A percentile compares a stretch with the other conserved stretches of the same genome.
Evolutionary conservation across 345 rosid species (phyloP).

Genomic region (Pelargonium nanum): DNA sequence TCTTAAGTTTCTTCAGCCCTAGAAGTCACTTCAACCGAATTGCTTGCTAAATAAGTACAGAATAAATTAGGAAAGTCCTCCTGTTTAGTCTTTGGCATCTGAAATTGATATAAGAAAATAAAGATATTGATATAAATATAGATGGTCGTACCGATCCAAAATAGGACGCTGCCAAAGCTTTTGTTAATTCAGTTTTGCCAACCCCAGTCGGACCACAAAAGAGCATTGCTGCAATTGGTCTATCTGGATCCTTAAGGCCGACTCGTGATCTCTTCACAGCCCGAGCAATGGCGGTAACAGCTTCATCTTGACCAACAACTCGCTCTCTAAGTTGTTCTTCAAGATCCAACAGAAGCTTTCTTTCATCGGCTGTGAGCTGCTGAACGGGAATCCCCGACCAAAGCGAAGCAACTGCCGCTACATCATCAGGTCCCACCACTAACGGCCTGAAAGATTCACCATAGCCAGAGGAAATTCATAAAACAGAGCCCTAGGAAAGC

Average conservation of each 20-base stretch:
- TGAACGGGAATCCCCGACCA: conserved; percentile 99
- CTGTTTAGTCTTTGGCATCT: too few relatives aligned
- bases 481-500: neutral
- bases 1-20: too few relatives aligned
- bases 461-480: too few relatives aligned
- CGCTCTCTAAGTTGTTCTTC: conserved; percentile 68
- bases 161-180: conserved; percentile 75
- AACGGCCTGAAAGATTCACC: conserved; percentile 37
- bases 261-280: conserved; percentile 93
- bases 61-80: too few relatives aligned
- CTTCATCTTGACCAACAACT: conserved; percentile 95
- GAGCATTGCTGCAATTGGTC: conserved; percentile 94
- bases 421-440: conserved; percentile 79
- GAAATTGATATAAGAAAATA: too few relatives aligned
- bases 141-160: conserved; percentile 70
- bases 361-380: conserved; percentile 93
- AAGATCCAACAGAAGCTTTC: conserved; percentile 61
- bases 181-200: conserved; percentile 90
- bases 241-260: conserved; percentile 77
- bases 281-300: conserved; percentile 81
- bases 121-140: too few relatives aligned
- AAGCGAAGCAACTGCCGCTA: conserved; percentile 82
- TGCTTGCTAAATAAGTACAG: too few relatives aligned
- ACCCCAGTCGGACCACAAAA: conserved; percentile 99
- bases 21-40: too few relatives aligned